Evolutionary conservation across 768 basidiomycete genomes (phyloP).

Genomic region (Agaricus subrufescens): DNA sequence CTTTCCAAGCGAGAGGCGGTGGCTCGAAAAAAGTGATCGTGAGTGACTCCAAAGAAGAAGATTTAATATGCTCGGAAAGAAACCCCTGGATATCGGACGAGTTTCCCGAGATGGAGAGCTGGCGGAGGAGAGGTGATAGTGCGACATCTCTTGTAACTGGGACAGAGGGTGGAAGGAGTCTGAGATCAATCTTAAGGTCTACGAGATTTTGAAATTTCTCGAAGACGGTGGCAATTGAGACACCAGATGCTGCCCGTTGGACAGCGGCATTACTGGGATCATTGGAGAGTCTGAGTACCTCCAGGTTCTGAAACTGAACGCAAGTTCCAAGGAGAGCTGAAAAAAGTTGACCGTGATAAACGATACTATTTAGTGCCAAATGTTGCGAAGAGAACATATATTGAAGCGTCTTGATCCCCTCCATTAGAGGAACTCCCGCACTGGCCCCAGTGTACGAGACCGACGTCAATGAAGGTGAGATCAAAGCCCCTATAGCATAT

Average conservation of each 20-base stretch:
- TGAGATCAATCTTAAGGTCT: slow-evolving; percentile 5
- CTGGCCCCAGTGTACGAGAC: not conserved
- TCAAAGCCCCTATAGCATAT: not conserved
- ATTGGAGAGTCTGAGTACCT: not conserved
- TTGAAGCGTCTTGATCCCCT: not conserved
- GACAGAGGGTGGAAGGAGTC: not conserved
- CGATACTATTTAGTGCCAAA: not conserved
- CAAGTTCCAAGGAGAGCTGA: not conserved
- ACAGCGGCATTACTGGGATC: not conserved
- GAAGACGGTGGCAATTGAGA: not conserved
- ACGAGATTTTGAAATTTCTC: slow-evolving; percentile 1
- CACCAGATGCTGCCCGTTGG: not conserved
- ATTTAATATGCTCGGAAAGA: not conserved
- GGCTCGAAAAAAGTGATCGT: not conserved
- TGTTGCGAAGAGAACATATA: not conserved
- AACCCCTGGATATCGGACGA: not conserved
- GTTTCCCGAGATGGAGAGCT: not conserved
- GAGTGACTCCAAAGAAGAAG: not conserved
- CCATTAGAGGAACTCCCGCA: not conserved
- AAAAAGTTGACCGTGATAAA: not conserved
- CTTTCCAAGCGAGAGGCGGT: not conserved
- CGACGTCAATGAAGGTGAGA: not conserved
- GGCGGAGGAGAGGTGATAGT: not conserved
- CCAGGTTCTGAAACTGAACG: not conserved
- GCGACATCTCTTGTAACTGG: not conserved